Percentiles rank a stretch among this genome's conserved stretches.
Evolutionary conservation across 2,329 filamentous ascomycete genomes (phyloP).

Genomic region (Akanthomyces dipterigenus): DNA sequence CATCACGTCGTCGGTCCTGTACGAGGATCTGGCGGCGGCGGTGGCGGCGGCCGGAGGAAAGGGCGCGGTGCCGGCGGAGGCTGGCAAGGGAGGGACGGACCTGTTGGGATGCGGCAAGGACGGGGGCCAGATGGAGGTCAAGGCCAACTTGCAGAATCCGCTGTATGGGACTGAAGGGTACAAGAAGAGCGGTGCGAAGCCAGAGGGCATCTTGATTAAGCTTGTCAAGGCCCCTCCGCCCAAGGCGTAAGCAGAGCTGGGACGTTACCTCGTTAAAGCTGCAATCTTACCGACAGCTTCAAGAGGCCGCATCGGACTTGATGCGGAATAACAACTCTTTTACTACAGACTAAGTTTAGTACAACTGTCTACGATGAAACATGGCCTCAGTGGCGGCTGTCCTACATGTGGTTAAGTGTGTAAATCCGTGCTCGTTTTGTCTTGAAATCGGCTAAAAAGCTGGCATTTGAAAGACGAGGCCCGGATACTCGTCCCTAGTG

Average conservation of each 20-base stretch:
- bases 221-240: slow-evolving; percentile 15
- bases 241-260: not conserved
- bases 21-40: slow-evolving; percentile 19
- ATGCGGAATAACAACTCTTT: too few relatives aligned
- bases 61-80: too few relatives aligned
- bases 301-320: not conserved
- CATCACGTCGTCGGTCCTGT: slow-evolving; percentile 19
- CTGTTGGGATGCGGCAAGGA: not conserved
- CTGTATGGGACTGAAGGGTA: slow-evolving; percentile 18
- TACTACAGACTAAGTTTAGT: too few relatives aligned
- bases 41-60: too few relatives aligned
- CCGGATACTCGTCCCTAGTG: too few relatives aligned
- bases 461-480: too few relatives aligned
- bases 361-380: too few relatives aligned
- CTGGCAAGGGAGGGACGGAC: not conserved
- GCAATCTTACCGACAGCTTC: too few relatives aligned
- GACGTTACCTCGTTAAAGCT: not conserved
- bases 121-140: not conserved
- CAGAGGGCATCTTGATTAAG: slow-evolving; percentile 23
- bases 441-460: too few relatives aligned
- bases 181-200: slow-evolving; percentile 15
- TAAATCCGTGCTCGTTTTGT: too few relatives aligned
- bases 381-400: too few relatives aligned
- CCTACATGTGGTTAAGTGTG: too few relatives aligned
- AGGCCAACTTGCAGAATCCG: not conserved